Percentiles rank a stretch among this genome's conserved stretches.
These are phyloP conservation scores for Solanum bulbocastanum DNA, from an alignment of 257 asterid species.

Conservation along the genomic window DNA sequence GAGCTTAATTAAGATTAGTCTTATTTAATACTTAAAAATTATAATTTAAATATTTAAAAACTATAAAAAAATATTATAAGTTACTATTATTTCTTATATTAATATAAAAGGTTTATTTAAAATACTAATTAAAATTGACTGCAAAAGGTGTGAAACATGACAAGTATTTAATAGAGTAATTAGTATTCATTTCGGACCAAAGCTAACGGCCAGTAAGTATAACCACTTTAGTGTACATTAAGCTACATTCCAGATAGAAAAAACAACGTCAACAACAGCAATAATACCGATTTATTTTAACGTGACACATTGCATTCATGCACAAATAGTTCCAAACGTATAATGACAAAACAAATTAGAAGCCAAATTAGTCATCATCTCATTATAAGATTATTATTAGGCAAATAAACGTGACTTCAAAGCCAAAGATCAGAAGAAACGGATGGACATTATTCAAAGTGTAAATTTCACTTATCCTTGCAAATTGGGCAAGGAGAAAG, in stretches of 20 bases:
- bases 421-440: background rate
- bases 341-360: background rate
- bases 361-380: background rate
- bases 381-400: background rate
- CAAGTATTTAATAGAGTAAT: background rate
- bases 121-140: background rate
- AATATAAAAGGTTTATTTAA: rapidly evolving
- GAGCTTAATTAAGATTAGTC: background rate
- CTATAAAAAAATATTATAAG: background rate
- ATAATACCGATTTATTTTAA: background rate
- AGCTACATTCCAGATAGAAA: background rate
- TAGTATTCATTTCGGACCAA: background rate
- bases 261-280: background rate
- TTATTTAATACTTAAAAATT: background rate
- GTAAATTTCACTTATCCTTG: background rate
- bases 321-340: background rate
- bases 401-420: background rate
- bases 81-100: background rate
- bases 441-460: background rate
- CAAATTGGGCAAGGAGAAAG: background rate
- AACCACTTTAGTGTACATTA: background rate
- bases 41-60: background rate
- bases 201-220: background rate
- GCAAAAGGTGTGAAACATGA: background rate
- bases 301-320: background rate